Evolutionary conservation across 495 filamentous ascomycete species (phyloP).

Genomic region (Penicilliopsis zonata): DNA sequence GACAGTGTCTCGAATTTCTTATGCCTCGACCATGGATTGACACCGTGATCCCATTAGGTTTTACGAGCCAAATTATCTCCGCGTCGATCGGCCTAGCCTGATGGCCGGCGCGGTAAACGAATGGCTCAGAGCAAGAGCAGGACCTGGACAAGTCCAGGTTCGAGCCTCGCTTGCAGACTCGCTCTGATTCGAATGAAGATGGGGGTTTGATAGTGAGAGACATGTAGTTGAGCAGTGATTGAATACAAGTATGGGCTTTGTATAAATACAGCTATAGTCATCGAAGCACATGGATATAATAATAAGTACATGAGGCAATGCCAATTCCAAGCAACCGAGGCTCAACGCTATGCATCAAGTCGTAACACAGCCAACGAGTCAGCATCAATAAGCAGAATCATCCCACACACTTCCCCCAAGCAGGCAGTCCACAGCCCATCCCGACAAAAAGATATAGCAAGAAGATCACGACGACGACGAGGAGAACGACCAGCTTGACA

Average conservation of each 20-base stretch:
- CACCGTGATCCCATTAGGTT: too few species aligned
- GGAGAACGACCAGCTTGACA: conserved; percentile 77
- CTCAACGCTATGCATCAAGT: too few species aligned
- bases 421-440: conserved; percentile 62
- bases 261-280: too few species aligned
- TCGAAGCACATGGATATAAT: too few species aligned
- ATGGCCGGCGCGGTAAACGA: conserved; percentile 43
- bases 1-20: too few species aligned
- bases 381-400: background rate
- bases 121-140: conserved; percentile 30
- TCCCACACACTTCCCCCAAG: conserved; percentile 39
- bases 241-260: too few species aligned
- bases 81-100: conserved; percentile 28
- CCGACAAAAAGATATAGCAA: conserved; percentile 70
- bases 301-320: too few species aligned
- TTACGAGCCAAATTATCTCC: conserved; percentile 36
- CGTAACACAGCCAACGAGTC: too few species aligned
- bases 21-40: too few species aligned
- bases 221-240: too few species aligned
- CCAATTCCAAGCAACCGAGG: too few species aligned
- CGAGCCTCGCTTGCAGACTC: conserved; percentile 44
- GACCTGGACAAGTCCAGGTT: too few species aligned
- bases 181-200: conserved; percentile 27
- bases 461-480: conserved; percentile 72
- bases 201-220: conserved; percentile 43